Base-by-base conservation (phyloP, 1,284 basidiomycete species). In the Golubevia sp. region DNA sequence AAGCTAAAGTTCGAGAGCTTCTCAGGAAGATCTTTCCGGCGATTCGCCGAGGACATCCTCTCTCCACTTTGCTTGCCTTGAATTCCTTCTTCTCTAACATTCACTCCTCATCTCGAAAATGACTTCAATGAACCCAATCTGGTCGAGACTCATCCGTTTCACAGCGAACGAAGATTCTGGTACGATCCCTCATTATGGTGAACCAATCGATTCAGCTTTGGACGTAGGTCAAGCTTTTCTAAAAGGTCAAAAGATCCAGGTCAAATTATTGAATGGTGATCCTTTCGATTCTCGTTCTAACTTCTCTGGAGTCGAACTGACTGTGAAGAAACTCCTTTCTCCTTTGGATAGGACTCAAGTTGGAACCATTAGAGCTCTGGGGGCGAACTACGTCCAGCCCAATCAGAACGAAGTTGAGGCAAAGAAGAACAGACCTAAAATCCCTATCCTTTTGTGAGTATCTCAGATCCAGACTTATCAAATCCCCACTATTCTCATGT, bases 111-210 rank as follows among this genome's bases (percentile, higher is more conserved):
- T 44, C 38, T 44, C 18, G 11, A 44, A 44, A 44, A 44, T 44
- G 38, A n/a, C n/a, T n/a, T 44, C 38, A 44, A 44, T 44, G 11
- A 44, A 44, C 18, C 38, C 38, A 23, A 60, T 67, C 6, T 75
- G 74, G 73, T 64, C 67, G 56, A 62, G 74, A 5, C 61, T 77
- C 2, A 67, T 77, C 55, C 73, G 73, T 55, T 77, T 77, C 58
- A 58, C 75, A 13, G 74, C 74, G 3, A 57, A 59, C 53, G 73
- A 77, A 58, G 74, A 77, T 49, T 61, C 63, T 1, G 57, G 62
- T 20, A 44, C 38, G 18, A 25, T 25, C 27, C 64, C 56, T 25
- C 66, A 75, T 64, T 69, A 63, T 38, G 74, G 74, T 20, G 70
- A 73, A 59, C 74, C 74, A 1, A 25, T 74, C 13, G 38, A 55